phyloP scores from a whole-genome alignment of 1,284 basidiomycete genomes.

The Puccinia triticina region DNA sequence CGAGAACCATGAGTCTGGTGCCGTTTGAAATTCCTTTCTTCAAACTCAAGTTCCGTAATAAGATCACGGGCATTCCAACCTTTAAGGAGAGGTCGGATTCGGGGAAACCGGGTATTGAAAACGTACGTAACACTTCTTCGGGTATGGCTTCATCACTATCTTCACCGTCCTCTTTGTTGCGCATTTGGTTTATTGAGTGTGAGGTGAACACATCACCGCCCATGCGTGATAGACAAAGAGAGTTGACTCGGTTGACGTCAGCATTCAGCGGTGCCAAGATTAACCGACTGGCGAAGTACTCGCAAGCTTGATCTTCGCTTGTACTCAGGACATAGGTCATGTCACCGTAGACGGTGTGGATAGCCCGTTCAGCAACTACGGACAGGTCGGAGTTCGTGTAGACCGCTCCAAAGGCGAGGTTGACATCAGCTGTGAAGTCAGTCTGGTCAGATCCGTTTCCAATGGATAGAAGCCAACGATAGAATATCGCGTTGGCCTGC shows the following conservation, averaged over 20 bases:
- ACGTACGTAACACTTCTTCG: background rate
- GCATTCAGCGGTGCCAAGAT: background rate
- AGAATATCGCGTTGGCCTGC: background rate
- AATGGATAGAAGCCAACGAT: background rate
- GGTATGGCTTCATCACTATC: too few relatives aligned
- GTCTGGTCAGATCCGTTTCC: background rate
- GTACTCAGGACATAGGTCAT: too few relatives aligned
- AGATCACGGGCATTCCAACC: background rate
- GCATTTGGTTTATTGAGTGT: background rate
- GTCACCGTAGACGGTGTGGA: background rate
- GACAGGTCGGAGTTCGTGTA: background rate
- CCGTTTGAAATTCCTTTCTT: background rate
- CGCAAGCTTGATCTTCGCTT: background rate
- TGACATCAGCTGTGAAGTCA: background rate
- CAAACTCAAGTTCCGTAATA: slow-evolving; percentile 2
- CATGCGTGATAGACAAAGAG: background rate
- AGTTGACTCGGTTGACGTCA: background rate
- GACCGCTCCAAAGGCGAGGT: background rate
- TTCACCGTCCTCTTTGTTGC: background rate
- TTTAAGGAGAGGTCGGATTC: background rate
- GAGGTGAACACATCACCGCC: background rate
- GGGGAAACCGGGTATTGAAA: background rate
- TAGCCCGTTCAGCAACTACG: background rate
- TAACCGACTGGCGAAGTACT: background rate
- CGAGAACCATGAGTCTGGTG: background rate